phyloP scores from a whole-genome alignment of 257 asterid genomes.

The Ballota nigra region DNA sequence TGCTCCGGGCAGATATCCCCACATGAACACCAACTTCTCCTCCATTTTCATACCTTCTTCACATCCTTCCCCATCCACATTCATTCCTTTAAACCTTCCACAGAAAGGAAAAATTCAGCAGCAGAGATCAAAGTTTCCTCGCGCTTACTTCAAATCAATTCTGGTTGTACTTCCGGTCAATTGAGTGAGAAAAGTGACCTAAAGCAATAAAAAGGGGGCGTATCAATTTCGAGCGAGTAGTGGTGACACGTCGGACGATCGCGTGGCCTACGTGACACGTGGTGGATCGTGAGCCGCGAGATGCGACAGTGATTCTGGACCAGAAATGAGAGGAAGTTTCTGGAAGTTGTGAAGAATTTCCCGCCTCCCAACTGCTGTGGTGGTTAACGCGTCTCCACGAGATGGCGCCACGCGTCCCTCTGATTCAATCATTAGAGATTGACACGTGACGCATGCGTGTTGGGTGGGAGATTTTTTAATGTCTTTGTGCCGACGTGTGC shows the following conservation, averaged over 20 bases:
- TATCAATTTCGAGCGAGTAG: slow-evolving; percentile 39
- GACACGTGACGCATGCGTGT: neutral
- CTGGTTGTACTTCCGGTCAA: neutral
- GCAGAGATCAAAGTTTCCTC: neutral
- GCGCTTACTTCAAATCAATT: neutral
- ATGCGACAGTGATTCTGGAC: slow-evolving; percentile 27
- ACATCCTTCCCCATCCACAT: slow-evolving; percentile 57
- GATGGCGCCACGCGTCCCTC: slow-evolving; percentile 25
- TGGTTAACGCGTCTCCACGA: slow-evolving; percentile 14
- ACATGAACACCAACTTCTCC: slow-evolving; percentile 65
- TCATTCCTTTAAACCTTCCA: slow-evolving; percentile 38
- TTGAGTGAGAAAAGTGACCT: slow-evolving; percentile 32
- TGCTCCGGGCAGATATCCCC: slow-evolving; percentile 98
- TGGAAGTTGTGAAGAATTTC: slow-evolving; percentile 42
- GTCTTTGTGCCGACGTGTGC: neutral
- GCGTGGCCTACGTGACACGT: slow-evolving; percentile 40
- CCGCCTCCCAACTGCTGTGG: slow-evolving; percentile 19
- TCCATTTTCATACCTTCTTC: slow-evolving; percentile 53
- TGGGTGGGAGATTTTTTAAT: neutral
- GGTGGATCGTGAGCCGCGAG: slow-evolving; percentile 36
- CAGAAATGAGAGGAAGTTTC: slow-evolving; percentile 54
- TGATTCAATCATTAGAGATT: slow-evolving; percentile 9
- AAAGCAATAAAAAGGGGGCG: slow-evolving; percentile 27
- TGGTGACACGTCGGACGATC: slow-evolving; percentile 45
- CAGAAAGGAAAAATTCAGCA: neutral